phyloP scores from a whole-genome alignment of 2,329 filamentous ascomycete species.

The Emergomyces pasteurianus region DNA sequence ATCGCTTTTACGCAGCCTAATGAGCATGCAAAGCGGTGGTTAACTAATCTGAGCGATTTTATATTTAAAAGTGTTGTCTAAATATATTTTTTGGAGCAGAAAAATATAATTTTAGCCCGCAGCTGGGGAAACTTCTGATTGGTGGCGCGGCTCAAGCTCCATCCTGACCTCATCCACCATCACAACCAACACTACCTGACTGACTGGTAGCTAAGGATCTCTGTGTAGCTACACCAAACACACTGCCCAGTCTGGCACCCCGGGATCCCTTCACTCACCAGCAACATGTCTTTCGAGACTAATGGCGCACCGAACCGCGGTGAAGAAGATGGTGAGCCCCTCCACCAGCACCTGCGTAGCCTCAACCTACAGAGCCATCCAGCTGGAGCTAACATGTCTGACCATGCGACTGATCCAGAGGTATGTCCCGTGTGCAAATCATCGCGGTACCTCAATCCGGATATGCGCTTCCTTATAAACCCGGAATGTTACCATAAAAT shows the following conservation, averaged over 20 bases:
- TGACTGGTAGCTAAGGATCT: background rate
- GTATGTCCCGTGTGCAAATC: conserved; percentile 97
- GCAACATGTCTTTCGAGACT: conserved; percentile 21
- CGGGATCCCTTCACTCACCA: background rate
- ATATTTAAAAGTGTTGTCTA: background rate
- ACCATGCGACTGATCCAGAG: conserved; percentile 39
- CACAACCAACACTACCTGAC: too few relatives aligned
- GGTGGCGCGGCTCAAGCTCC: background rate
- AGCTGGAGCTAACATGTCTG: background rate
- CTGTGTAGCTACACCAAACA: too few relatives aligned
- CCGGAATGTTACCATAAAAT: conserved; percentile 98
- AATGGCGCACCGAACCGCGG: conserved; percentile 24
- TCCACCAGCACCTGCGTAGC: background rate
- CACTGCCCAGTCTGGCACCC: background rate
- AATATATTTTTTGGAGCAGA: background rate
- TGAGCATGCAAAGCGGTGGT: background rate
- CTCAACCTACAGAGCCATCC: background rate
- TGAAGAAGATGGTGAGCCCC: conserved; percentile 28
- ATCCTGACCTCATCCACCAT: background rate
- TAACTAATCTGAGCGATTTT: background rate
- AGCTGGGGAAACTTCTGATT: background rate
- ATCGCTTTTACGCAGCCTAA: background rate
- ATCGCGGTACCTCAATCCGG: conserved; percentile 83
- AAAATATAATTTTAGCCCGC: background rate
- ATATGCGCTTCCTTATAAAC: conserved; percentile 93